These are phyloP conservation scores for Leishmania major DNA, from an alignment of 208 protist species.

Conservation along the genomic window DNA sequence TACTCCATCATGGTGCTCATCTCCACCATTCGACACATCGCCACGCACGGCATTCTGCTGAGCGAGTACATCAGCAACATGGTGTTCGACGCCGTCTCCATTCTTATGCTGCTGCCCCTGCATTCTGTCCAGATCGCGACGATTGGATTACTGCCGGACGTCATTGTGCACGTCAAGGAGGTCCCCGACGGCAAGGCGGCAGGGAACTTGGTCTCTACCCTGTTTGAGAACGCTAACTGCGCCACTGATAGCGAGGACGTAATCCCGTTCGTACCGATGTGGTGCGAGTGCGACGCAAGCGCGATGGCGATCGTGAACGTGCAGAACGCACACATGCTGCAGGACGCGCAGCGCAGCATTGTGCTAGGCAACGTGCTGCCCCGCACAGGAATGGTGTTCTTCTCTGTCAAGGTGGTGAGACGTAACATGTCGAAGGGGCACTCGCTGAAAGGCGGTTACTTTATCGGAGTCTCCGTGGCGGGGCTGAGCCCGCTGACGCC, in stretches of 20 bases:
- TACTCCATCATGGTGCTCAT: constrained; percentile 79
- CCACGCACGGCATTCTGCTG: constrained; percentile 32
- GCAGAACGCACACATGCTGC: constrained; percentile 80
- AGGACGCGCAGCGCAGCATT: constrained; percentile 83
- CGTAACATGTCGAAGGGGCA: constrained; percentile 81
- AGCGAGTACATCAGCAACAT: constrained; percentile 50
- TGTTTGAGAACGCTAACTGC: constrained; percentile 79
- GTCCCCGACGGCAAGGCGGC: constrained; percentile 50
- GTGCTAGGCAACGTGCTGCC: constrained; percentile 83
- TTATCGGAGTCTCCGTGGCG: constrained; percentile 78
- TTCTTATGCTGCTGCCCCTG: constrained; percentile 85
- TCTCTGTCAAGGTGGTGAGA: constrained; percentile 83
- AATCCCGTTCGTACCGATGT: constrained; percentile 77
- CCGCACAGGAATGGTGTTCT: constrained; percentile 79
- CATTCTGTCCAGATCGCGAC: constrained; percentile 84
- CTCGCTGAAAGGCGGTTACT: constrained; percentile 92
- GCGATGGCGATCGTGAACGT: constrained; percentile 75
- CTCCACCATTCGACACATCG: constrained; percentile 76
- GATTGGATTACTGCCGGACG: constrained; percentile 78
- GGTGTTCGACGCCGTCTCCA: constrained; percentile 80
- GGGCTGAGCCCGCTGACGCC: constrained; percentile 71
- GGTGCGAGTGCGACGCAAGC: constrained; percentile 82
- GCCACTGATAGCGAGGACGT: constrained; percentile 34
- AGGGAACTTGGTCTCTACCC: constrained; percentile 57
- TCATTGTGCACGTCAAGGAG: constrained; percentile 72